phyloP scores from a whole-genome alignment of 2,329 filamentous ascomycete genomes.

The Colletotrichum tropicale region DNA sequence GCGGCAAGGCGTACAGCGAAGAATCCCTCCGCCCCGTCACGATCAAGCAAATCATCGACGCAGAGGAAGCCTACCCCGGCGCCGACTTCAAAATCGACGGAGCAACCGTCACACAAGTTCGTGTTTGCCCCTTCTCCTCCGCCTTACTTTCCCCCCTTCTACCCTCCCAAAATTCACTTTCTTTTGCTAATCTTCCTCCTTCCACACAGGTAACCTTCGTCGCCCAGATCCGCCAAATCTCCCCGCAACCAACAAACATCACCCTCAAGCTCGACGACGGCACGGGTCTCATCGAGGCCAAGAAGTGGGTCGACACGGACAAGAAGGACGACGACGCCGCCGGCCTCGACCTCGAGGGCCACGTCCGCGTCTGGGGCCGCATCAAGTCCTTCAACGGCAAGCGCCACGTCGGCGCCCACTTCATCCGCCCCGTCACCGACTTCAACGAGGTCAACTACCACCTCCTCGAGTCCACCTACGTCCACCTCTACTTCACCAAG shows the following conservation, averaged over 20 bases:
- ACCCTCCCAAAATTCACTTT: no score
- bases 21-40: constrained; percentile 93
- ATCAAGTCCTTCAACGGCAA: constrained; percentile 86
- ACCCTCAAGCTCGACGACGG: constrained; percentile 96
- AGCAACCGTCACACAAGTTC: constrained; percentile 72
- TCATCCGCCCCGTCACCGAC: constrained; percentile 80
- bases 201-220: constrained; percentile 67
- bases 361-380: constrained; percentile 85
- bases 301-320: constrained; percentile 79
- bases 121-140: not conserved
- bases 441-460: constrained; percentile 95
- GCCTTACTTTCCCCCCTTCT: not conserved
- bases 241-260: constrained; percentile 85
- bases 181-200: not conserved
- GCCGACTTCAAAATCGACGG: constrained; percentile 86
- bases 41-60: constrained; percentile 91
- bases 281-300: constrained; percentile 89
- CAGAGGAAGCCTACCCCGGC: constrained; percentile 73
- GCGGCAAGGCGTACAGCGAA: constrained; percentile 70
- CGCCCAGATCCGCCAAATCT: constrained; percentile 88
- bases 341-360: constrained; percentile 73
- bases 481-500: constrained; percentile 83
- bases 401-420: constrained; percentile 78
- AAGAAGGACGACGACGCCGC: constrained; percentile 52
- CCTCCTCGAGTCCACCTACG: constrained; percentile 85